These are phyloP conservation scores for Plasmodium chabaudi DNA, from an alignment of 169 alveolate genomes.

Conservation along the genomic window DNA sequence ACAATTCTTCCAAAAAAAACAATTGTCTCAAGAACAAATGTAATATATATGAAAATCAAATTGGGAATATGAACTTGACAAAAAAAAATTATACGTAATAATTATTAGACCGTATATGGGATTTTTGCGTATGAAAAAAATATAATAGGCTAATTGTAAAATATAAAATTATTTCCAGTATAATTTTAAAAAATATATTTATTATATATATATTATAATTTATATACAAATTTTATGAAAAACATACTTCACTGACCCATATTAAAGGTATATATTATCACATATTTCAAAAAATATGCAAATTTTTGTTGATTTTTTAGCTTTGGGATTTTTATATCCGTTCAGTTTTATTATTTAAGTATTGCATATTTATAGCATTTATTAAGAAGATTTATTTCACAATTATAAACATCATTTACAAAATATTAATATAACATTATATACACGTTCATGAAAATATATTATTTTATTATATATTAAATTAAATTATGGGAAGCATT, in stretches of 20 bases:
- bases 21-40: background rate
- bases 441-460: background rate
- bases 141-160: no score
- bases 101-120: background rate
- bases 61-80: background rate
- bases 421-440: conserved; percentile 14
- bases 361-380: background rate
- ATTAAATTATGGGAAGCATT: conserved; percentile 12
- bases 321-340: background rate
- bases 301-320: no score
- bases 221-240: no score
- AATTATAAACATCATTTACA: conserved; percentile 8
- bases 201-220: no score
- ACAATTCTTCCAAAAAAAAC: background rate
- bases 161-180: no score
- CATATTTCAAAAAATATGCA: no score
- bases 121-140: no score
- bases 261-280: no score
- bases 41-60: conserved; percentile 1
- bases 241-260: no score
- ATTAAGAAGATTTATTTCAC: conserved; percentile 7
- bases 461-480: conserved; percentile 1
- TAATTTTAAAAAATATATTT: no score
- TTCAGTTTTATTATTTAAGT: background rate
- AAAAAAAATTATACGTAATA: background rate